A percentile compares a stretch with the other conserved stretches of the same genome.
Evolutionary conservation across 176 grass and related monocot species (phyloP).

Genomic region (Echinochloa phyllopogon): DNA sequence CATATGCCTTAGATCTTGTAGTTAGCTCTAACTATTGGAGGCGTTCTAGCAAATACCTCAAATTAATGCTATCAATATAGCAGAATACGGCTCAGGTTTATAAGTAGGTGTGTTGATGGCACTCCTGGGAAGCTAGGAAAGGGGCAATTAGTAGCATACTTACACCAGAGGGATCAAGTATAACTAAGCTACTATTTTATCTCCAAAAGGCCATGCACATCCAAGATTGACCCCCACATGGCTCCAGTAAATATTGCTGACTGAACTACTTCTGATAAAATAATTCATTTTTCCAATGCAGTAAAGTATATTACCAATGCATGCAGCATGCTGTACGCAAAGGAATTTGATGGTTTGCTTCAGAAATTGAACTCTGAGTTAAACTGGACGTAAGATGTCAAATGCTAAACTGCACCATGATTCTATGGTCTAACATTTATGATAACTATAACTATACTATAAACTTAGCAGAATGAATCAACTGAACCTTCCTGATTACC

Average conservation of each 20-base stretch:
- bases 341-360: slow-evolving; percentile 19
- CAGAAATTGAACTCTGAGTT: not conserved
- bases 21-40: too few relatives aligned
- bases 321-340: slow-evolving; percentile 15
- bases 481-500: not conserved
- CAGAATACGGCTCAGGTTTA: not conserved
- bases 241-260: slow-evolving; percentile 5
- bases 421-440: slow-evolving; percentile 2
- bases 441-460: slow-evolving; percentile 9
- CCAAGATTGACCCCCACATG: not conserved
- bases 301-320: slow-evolving; percentile 1
- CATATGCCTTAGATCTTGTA: too few relatives aligned
- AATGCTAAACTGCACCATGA: slow-evolving; percentile 27
- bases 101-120: not conserved
- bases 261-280: not conserved
- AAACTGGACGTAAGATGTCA: not conserved
- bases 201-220: not conserved
- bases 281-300: not conserved
- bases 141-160: not conserved
- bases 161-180: not conserved
- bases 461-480: slow-evolving; percentile 14
- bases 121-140: not conserved
- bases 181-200: slow-evolving; percentile 7
- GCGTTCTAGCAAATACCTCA: not conserved
- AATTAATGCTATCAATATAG: not conserved